Evolutionary conservation across 225 moss, liverwort and hornwort genomes (phyloP), one percentile per base, ranked within the genome.

Genomic region (Rhytidiadelphus loreus): DNA sequence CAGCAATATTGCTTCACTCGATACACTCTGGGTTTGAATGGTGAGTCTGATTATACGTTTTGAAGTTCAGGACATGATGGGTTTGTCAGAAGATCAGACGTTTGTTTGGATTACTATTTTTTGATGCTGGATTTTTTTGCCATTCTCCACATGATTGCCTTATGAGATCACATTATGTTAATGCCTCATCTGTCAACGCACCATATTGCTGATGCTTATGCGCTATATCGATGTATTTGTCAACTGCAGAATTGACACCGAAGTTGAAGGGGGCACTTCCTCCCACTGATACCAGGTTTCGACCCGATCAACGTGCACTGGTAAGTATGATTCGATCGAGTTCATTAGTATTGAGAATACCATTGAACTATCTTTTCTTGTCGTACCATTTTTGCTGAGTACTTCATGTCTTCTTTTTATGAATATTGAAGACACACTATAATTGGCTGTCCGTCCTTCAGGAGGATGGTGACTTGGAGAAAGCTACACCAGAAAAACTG

Each of bases 381-480:
- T 62, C 32, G 11, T 57, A 50, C 69, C 30, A 37, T 46, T 59
- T 86, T 78, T 55, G 66, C 78, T 83, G 60, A 32, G 39, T 86
- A 46, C 12, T 87, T 77, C 55, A 32, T 61, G 64, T 46, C 56
- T 85, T 5, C 70, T 56, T 23, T 35, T 57, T 32, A 16, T 52
- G 30, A 80, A 35, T 83, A 55, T 57, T 30, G 70, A 86, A 88
- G 86, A 88, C 30, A 35, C 66, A 23, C 56, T 69, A 3, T 32
- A 32, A 65, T 52, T 71, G 85, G 9, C 39, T 68, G 68, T 64
- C 9, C 74, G 85, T 88, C 33, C 46, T 90, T 46, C 89, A 98
- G 98, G 98, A 98, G 93, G 96, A 98, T 82, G 98, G 98, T 44
- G 98, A 98, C 86, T 91, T 97, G 80, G 98, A 98, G 84, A 98